Base-by-base conservation (phyloP, 2,329 filamentous ascomycete genomes). In the Aspergillus sp. region DNA sequence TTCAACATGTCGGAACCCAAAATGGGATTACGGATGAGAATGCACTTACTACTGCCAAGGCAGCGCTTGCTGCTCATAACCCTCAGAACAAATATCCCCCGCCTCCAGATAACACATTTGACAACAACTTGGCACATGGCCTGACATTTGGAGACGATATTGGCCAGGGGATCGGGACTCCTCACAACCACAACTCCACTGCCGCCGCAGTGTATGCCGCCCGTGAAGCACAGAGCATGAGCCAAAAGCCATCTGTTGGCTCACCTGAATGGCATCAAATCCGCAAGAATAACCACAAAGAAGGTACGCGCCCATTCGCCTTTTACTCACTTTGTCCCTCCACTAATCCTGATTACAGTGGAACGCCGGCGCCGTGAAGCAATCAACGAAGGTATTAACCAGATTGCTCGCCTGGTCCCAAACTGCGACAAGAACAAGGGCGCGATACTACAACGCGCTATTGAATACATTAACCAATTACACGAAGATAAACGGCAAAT, bases 351-450 rank as follows among this genome's bases (percentile, higher is more conserved):
- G 5, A 39, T 37, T 46, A 13, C 54, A 98, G 95, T 99, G 61
- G 95, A 99, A 78, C 91, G 95, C 60, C 91, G 95, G 58, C 91
- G 95, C 45, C 90, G 95, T 62, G 95, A 99, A 77, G 97, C 95
- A 0, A 99, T 99, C 74, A 99, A 99, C 65, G 95, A 99, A 77
- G 95, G 95, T 50, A 99, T 99, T 67, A 98, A 97, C 70, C 95
- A 98, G 75, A 85, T 99, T 30, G 91, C 93, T 65, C 98, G 97
- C 79, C 96, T 99, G 64, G 95, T 99, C 0, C 95, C 95, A 0
- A 92, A 92, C 13, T 97, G 93, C 69, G 95, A 99, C 77, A 99
- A 98, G 82, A 98, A 99, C 81, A 99, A 99, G 77, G 95, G 95
- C 0, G 96, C 92, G 2, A 98, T 99, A 63, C 81, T 99, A 39